Base-by-base conservation (phyloP, 805 yeast genomes). In the Candida insectorum region DNA sequence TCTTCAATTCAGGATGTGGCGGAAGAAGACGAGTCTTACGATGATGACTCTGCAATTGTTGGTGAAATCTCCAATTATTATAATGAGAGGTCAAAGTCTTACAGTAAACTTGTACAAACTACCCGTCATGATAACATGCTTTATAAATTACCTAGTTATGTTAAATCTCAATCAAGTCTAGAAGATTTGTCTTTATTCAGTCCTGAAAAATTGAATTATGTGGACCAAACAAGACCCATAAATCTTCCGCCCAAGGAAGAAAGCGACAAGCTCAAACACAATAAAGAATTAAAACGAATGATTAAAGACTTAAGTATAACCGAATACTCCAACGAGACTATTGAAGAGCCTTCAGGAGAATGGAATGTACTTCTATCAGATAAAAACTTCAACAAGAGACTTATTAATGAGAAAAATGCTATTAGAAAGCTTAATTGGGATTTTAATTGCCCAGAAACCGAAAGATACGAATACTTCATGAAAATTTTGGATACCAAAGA, bases 231-330 rank as follows among this genome's bases (percentile, higher is more conserved):
- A 1, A 66, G 89, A 44, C 89, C 89, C 3, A 71, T 77, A 31
- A 78, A 85, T 73, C 53, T 80, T 28, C 89, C 89, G 5, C 87
- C 87, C 5, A 81, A 81, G 51, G 61, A 65, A 24, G 48, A 58
- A 3, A 52, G 49, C 9, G 89, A 81, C 47, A 69, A 69, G 26
- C 51, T 60, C 21, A 65, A 65, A 36, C 89, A 81, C 48, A 79
- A 77, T 44, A 63, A 58, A 30, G 79, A 80, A 48, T 69, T 80
- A 35, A 59, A 68, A 28, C 63, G 61, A 56, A 43, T 68, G 17
- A 63, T 75, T 30, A 52, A 64, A 12, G 67, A 56, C 43, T 62
- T 62, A 26, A 69, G 67, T 26, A 33, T 61, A 24, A 4, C 28
- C 15, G 22, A 26, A 21, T 26, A 30, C n/a, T 14, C 26, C 24